Percentiles rank a stretch among this genome's conserved stretches.
Conservation (phyloP, 441 rosid genomes). For the Sinapis alba region DNA sequence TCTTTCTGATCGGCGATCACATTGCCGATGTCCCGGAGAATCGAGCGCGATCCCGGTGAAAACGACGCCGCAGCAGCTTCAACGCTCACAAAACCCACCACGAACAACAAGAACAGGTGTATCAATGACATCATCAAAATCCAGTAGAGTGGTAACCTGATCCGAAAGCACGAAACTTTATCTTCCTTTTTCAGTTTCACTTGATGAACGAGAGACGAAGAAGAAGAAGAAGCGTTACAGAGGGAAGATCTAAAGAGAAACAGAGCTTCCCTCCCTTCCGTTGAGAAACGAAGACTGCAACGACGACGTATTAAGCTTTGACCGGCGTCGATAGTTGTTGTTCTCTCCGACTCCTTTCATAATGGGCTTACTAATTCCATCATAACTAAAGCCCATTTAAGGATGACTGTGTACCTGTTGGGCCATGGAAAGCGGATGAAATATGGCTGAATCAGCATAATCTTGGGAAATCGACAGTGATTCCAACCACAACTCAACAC, state of each 20-base stretch:
- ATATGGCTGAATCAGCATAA: slow-evolving; percentile 8
- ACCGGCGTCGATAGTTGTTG: slow-evolving; percentile 11
- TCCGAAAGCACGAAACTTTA: not conserved
- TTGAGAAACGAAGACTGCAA: slow-evolving; percentile 25
- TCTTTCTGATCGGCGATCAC: slow-evolving; percentile 42
- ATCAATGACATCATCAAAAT: slow-evolving; percentile 45
- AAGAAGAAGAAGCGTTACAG: not conserved
- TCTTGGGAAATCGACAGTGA: slow-evolving; percentile 24
- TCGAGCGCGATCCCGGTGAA: slow-evolving; percentile 67
- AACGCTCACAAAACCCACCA: slow-evolving; percentile 35
- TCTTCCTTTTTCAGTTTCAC: not conserved
- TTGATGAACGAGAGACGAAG: not conserved
- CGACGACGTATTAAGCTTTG: slow-evolving; percentile 17
- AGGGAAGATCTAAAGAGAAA: slow-evolving; percentile 29
- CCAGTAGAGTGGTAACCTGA: slow-evolving; percentile 4
- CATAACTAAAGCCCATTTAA: slow-evolving; percentile 11
- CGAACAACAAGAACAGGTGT: slow-evolving; percentile 38
- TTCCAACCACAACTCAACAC: too few relatives aligned
- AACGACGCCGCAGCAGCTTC: slow-evolving; percentile 45
- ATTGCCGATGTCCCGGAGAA: slow-evolving; percentile 55
- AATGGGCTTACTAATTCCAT: slow-evolving; percentile 8
- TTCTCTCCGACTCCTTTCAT: slow-evolving; percentile 8
- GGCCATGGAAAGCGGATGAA: not conserved
- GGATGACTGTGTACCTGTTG: too few relatives aligned
- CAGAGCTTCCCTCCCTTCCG: slow-evolving; percentile 34